Evolutionary conservation across 73 alveolate genomes (phyloP).

Genomic region (Paramecium biaurelia): DNA sequence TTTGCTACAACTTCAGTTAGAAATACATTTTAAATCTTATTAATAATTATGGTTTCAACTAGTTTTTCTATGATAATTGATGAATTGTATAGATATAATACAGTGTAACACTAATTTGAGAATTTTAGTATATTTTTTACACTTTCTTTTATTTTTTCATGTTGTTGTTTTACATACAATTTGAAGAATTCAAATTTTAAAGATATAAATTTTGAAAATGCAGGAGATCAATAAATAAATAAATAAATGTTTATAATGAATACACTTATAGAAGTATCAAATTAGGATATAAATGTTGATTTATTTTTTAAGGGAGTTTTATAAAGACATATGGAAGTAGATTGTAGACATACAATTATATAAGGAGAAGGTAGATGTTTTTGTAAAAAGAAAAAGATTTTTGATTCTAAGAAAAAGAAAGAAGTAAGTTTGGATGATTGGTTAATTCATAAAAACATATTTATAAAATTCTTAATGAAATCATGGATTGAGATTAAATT

Average conservation of each 20-base stretch:
- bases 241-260: background rate
- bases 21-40: background rate
- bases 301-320: background rate
- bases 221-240: background rate
- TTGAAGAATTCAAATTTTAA: background rate
- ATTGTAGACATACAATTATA: background rate
- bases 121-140: background rate
- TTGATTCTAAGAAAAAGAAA: slow-evolving; percentile 48
- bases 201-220: background rate
- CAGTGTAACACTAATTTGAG: background rate
- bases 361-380: slow-evolving; percentile 43
- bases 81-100: background rate
- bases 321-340: background rate
- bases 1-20: slow-evolving; percentile 1
- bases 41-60: background rate
- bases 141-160: background rate
- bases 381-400: slow-evolving; percentile 39
- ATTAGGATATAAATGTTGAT: background rate
- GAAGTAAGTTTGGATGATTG: slow-evolving; percentile 47
- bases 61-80: background rate
- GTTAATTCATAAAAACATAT: background rate
- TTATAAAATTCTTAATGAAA: slow-evolving; percentile 48
- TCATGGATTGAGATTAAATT: slow-evolving; percentile 47
- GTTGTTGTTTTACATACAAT: background rate
- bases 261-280: background rate